Conservation (phyloP, 345 rosid species). For the Syzygium jambos region DNA sequence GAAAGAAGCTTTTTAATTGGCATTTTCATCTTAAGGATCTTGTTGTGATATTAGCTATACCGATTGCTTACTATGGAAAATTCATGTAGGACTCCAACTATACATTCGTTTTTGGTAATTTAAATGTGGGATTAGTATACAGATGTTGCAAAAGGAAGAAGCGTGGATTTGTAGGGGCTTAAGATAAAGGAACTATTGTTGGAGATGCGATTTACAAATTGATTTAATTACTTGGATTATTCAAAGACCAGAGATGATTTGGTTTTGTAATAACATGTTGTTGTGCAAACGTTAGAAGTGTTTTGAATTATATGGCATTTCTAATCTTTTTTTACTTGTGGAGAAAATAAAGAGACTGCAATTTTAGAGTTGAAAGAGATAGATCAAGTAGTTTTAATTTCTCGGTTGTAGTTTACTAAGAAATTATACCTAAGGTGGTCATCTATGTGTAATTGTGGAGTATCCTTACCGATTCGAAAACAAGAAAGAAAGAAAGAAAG, state of each 20-base stretch:
- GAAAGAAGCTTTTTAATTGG: background rate
- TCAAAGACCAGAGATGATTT: background rate
- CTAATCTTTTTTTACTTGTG: too few relatives aligned
- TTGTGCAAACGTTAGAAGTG: background rate
- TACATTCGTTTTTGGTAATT: background rate
- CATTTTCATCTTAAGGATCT: background rate
- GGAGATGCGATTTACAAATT: background rate
- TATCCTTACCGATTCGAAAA: too few relatives aligned
- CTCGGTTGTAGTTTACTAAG: too few relatives aligned
- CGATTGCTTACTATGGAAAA: background rate
- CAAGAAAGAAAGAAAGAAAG: too few relatives aligned
- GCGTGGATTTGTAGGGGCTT: background rate
- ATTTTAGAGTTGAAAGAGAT: too few relatives aligned
- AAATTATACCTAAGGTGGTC: too few relatives aligned
- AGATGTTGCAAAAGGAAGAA: background rate
- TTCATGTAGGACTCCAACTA: background rate
- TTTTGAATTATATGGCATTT: too few relatives aligned
- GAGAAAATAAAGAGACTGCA: too few relatives aligned
- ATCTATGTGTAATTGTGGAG: too few relatives aligned
- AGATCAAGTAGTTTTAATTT: too few relatives aligned
- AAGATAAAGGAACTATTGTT: background rate
- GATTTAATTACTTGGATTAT: background rate
- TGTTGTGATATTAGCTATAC: background rate
- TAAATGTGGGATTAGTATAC: background rate
- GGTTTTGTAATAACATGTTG: background rate